These are phyloP conservation scores for Abelmoschus esculentus DNA, from an alignment of 345 rosid species.

Conservation along the genomic window DNA sequence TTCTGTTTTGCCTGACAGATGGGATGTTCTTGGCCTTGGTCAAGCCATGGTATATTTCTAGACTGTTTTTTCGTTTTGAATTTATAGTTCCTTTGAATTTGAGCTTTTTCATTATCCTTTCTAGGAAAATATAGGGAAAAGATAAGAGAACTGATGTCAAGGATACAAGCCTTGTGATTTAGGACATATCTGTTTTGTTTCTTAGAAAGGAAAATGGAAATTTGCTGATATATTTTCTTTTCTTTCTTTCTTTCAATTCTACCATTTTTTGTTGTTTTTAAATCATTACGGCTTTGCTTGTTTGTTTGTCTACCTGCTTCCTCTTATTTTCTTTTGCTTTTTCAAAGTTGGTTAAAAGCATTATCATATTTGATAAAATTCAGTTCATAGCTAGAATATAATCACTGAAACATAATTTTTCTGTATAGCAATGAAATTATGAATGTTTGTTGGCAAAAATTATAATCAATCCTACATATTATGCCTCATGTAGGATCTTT, in stretches of 20 bases:
- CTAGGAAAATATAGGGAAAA: neutral
- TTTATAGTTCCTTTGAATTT: neutral
- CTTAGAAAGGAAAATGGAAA: neutral
- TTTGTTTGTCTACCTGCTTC: neutral
- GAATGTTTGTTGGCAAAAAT: too few species aligned
- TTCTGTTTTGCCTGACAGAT: slow-evolving; percentile 56
- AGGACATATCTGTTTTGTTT: neutral
- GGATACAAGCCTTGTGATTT: neutral
- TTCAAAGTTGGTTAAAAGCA: neutral
- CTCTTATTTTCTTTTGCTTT: too few species aligned
- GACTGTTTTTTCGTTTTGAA: neutral
- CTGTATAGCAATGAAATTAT: too few species aligned
- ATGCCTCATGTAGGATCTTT: too few species aligned
- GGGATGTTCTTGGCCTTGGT: slow-evolving; percentile 94
- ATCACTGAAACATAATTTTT: too few species aligned
- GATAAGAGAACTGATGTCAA: neutral
- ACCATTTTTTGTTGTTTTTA: neutral
- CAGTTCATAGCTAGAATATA: neutral
- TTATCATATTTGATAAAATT: neutral
- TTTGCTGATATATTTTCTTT: neutral
- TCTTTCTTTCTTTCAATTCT: neutral
- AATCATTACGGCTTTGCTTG: neutral
- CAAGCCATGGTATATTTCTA: slow-evolving; percentile 73
- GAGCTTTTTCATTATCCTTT: neutral
- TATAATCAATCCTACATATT: too few species aligned